Evolutionary conservation across 371 early-diverging fungal species (phyloP), one percentile per base, ranked within the genome.

Genomic region (Amoeboaphelidium protococcarum): DNA sequence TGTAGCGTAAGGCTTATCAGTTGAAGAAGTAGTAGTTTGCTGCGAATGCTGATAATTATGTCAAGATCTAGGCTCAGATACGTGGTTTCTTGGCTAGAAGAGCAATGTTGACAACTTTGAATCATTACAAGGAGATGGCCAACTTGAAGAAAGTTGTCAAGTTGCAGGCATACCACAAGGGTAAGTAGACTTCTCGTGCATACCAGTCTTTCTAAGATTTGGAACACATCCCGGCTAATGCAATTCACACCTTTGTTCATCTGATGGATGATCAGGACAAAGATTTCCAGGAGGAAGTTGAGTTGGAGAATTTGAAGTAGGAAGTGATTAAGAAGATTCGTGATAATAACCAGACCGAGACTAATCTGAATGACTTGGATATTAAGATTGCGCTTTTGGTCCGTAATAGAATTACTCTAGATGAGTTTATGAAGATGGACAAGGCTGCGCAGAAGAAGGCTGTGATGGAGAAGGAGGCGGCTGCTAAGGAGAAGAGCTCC

Each of bases 321-420:
- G 57, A 69, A 40, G 85, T 84, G 0, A 76, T 92, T 53, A 75
- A 74, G 47, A 68, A 67, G 26, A 94, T 94, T 51, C 71, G 85
- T 12, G 89, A 92, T 51, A 95, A 90, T 62, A 74, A 76, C 41
- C 66, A 71, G 37, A 61, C 78, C 12, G 89, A 92, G 51, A 62
- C 67, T 0, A 72, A 82, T 37, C 62, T 98, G 21, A 85, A 74
- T 50, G 76, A 80, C 20, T 66, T 95, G 2, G 96, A 98, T 54
- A 76, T 83, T 49, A 92, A 94, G 59, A 92, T 98, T 51, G 83
- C 92, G 12, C 68, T 98, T 19, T 73, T 99, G 21, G 77, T 97
- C 26, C 79, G 86, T 52, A 99, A 99, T 62, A 82, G 84, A 45
- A 84, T 94, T 47, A 73, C 86, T 10, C 62, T 97, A 37, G 89